These are phyloP conservation scores for Alternaria sp. DNA, from an alignment of 2,329 filamentous ascomycete species.

Conservation along the genomic window DNA sequence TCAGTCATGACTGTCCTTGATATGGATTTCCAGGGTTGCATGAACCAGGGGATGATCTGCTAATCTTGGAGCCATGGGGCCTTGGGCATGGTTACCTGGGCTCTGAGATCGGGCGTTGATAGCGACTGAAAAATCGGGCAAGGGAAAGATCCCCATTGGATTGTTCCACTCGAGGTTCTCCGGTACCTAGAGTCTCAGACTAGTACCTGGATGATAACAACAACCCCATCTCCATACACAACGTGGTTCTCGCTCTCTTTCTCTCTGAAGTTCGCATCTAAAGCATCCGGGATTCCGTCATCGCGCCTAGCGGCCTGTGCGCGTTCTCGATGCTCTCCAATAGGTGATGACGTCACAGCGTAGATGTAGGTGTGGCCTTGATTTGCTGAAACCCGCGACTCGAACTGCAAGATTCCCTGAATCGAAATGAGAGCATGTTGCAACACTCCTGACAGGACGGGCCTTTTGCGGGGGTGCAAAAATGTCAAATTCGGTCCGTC, in stretches of 20 bases:
- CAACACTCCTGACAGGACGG: constrained; percentile 14
- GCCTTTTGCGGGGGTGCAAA: constrained; percentile 15
- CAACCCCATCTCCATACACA: neutral
- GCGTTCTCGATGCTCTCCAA: neutral
- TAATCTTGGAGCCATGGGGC: neutral
- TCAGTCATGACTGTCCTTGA: constrained; percentile 9
- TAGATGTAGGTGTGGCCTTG: neutral
- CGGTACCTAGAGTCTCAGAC: constrained; percentile 10
- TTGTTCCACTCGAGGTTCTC: neutral
- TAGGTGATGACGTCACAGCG: constrained; percentile 8
- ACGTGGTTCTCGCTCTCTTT: neutral
- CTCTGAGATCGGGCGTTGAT: constrained; percentile 18
- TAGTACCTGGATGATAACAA: neutral
- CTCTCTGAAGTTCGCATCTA: neutral
- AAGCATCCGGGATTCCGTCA: neutral
- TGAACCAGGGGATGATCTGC: constrained; percentile 15
- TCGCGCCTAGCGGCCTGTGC: neutral
- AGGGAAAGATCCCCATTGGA: constrained; percentile 11
- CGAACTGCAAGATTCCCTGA: neutral
- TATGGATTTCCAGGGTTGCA: constrained; percentile 14
- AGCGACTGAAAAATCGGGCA: neutral
- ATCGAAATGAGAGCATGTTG: neutral
- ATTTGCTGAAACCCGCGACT: constrained; percentile 2
- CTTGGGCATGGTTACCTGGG: constrained; percentile 18
- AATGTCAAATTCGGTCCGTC: constrained; percentile 22